phyloP scores from a whole-genome alignment of 169 alveolate species.

The Prorocentrum cordatum region DNA sequence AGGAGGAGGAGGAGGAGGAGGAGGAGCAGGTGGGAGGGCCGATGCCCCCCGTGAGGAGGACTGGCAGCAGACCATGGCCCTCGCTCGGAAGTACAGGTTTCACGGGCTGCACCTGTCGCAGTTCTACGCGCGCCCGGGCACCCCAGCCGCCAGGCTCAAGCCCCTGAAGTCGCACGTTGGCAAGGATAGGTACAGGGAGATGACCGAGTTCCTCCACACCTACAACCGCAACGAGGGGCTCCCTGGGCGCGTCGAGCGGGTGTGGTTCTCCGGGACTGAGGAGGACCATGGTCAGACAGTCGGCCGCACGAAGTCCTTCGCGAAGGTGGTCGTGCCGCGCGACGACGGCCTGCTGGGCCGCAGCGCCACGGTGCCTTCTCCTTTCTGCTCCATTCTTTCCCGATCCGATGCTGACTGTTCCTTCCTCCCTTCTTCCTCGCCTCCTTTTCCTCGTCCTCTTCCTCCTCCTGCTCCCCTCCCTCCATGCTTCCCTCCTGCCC shows the following conservation, averaged over 20 bases:
- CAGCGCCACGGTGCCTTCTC: conserved; percentile 22
- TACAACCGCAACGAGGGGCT: conserved; percentile 45
- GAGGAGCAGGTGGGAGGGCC: too few species aligned
- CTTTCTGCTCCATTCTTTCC: background rate
- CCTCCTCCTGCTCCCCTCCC: too few species aligned
- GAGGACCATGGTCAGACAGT: conserved; percentile 47
- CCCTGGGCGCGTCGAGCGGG: conserved; percentile 19
- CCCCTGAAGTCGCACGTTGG: conserved; percentile 39
- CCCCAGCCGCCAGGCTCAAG: conserved; percentile 39
- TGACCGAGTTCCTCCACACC: conserved; percentile 20
- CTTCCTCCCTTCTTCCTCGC: too few species aligned
- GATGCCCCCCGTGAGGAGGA: too few species aligned
- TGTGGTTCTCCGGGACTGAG: conserved; percentile 51
- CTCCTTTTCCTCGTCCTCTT: too few species aligned
- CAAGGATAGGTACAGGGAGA: conserved; percentile 27
- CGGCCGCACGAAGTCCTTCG: conserved; percentile 60
- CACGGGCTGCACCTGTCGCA: conserved; percentile 56
- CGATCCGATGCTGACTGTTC: too few species aligned
- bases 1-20: too few species aligned
- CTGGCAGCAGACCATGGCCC: conserved; percentile 39
- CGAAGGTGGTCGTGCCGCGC: conserved; percentile 52
- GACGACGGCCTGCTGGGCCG: conserved; percentile 29
- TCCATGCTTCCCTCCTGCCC: too few species aligned
- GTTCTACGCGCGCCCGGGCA: background rate
- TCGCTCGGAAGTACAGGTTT: conserved; percentile 2